Evolutionary conservation across 2,329 filamentous ascomycete genomes (phyloP), one percentile per base, ranked within the genome.

Genomic region (Arthrobotrys pseudoclavata): DNA sequence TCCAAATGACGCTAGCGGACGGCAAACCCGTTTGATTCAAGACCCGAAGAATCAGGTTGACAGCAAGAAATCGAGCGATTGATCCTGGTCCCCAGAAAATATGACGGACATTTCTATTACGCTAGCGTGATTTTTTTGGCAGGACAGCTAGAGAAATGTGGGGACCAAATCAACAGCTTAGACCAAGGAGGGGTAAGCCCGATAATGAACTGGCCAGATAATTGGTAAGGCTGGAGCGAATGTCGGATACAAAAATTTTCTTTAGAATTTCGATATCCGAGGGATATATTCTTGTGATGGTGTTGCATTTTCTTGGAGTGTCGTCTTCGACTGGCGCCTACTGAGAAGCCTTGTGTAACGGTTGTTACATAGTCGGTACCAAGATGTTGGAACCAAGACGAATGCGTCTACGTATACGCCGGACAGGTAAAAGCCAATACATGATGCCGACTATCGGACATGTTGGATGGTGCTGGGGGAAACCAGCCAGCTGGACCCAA

Each of bases 1-100:
- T 64, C 63, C 47, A 69, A 69, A 76, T 70, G 72, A 70, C 72
- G 72, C 72, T 76, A 76, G 66, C 66, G 72, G 72, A 69, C 72
- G 72, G 72, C 66, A 69, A 70, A 70, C 57, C 72, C 57, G 64
- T 72, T 72, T 72, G 63, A 69, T 69, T 69, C 64, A 62, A 57
- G 20, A 69, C 55, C 63, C 63, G 63, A 63, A 66, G 18, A 61
- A 60, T 53, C 48, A 64, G 57, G 50, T 72, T 68, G 72, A 66
- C 72, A 66, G 60, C 48, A 64, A 20, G 42, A 47, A 68, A 50
- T 48, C 48, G 57, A 66, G 71, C 50, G 53, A 37, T 63, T 69
- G 22, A 69, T 69, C 69, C 48, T 34, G 50, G 61, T 42, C 26
- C 60, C n/a, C 45, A 52, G 42, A 45, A 47, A 74, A 60, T 18